Conservation (phyloP, 441 rosid genomes). For the Raphanus hybrid region DNA sequence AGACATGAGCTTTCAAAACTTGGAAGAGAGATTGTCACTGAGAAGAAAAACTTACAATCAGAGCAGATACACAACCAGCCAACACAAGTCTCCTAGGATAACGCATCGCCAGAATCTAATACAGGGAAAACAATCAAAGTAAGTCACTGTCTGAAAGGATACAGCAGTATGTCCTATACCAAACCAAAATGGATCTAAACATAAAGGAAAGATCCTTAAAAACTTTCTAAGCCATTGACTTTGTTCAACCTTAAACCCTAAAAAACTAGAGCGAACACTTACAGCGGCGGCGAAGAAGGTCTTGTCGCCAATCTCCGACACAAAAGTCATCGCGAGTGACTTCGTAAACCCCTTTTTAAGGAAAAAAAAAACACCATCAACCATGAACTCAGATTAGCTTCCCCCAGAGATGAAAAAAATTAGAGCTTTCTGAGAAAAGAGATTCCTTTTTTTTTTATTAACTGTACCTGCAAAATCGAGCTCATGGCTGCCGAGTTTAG, state of each 20-base stretch:
- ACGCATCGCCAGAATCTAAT: conserved; percentile 93
- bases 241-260: background rate
- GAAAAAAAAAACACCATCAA: background rate
- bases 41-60: conserved; percentile 61
- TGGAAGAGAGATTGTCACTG: background rate
- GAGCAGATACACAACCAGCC: conserved; percentile 81
- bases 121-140: background rate
- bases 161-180: background rate
- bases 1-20: conserved; percentile 8
- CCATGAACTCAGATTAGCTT: conserved; percentile 21
- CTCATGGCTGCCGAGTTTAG: conserved; percentile 51
- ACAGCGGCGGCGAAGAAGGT: conserved; percentile 99
- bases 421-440: background rate
- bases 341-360: conserved; percentile 77
- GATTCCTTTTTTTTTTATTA: background rate
- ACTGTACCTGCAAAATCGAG: conserved; percentile 69
- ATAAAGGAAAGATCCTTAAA: background rate
- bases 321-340: conserved; percentile 94
- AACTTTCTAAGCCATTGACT: conserved; percentile 3
- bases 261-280: conserved; percentile 32
- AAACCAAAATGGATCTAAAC: background rate
- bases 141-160: background rate
- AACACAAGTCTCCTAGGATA: conserved; percentile 94
- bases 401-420: background rate
- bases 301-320: conserved; percentile 98